phyloP scores from a whole-genome alignment of 1,139 yeast genomes.

The Suhomyces maxii region DNA sequence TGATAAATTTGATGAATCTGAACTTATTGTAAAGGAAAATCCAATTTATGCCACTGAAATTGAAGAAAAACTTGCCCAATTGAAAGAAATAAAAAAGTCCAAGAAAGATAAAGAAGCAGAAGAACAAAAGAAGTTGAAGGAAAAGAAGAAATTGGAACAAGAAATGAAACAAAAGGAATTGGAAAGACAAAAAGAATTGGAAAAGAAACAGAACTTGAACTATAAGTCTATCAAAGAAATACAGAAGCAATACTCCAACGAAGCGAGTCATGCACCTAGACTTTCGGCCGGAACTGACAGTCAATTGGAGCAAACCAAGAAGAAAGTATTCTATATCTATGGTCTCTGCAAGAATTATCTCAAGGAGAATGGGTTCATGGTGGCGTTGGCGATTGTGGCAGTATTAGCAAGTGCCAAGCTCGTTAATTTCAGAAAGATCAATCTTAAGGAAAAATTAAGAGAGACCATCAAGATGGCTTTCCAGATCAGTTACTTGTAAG shows the following conservation, averaged over 20 bases:
- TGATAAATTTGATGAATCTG: slow-evolving; percentile 30
- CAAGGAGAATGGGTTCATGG: slow-evolving; percentile 30
- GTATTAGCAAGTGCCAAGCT: slow-evolving; percentile 24
- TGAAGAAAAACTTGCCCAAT: slow-evolving; percentile 17
- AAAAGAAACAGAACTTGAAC: slow-evolving; percentile 31
- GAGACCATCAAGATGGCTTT: slow-evolving; percentile 49
- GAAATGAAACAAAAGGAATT: slow-evolving; percentile 24
- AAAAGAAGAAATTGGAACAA: slow-evolving; percentile 14
- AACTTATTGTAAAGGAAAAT: slow-evolving; percentile 25
- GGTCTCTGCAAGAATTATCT: slow-evolving; percentile 25
- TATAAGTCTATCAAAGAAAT: slow-evolving; percentile 28
- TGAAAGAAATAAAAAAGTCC: slow-evolving; percentile 20
- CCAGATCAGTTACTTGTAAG: slow-evolving; percentile 40
- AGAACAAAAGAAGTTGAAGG: slow-evolving; percentile 16
- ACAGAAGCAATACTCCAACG: slow-evolving; percentile 11
- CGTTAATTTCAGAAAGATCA: slow-evolving; percentile 26
- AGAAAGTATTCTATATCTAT: slow-evolving; percentile 17
- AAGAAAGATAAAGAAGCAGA: slow-evolving; percentile 19
- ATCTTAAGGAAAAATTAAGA: slow-evolving; percentile 31
- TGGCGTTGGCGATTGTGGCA: slow-evolving; percentile 24
- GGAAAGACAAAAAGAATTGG: slow-evolving; percentile 24
- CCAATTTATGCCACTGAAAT: slow-evolving; percentile 15
- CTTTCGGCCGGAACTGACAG: slow-evolving; percentile 1
- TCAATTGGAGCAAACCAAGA: slow-evolving; percentile 12
- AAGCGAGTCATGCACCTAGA: slow-evolving; percentile 1